Evolutionary conservation across 495 filamentous ascomycete genomes (phyloP).

Genomic region (Cryomyces antarcticus): DNA sequence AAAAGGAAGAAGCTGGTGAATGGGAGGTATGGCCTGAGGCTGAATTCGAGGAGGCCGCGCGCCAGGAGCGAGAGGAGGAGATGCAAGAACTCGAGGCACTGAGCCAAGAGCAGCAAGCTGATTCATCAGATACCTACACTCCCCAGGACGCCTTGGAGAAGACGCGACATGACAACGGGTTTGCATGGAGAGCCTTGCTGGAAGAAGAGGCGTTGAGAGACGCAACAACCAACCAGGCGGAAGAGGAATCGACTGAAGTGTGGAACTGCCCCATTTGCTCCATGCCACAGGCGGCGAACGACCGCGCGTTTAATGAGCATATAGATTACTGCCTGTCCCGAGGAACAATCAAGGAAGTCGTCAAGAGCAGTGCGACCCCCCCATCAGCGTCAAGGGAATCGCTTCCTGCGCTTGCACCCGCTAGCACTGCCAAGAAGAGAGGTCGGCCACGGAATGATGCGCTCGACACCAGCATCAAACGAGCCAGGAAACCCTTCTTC

Average conservation of each 20-base stretch:
- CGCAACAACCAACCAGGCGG: conserved; percentile 1
- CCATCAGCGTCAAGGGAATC: not conserved
- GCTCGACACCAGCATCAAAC: not conserved
- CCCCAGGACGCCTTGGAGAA: not conserved
- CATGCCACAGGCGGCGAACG: conserved; percentile 50
- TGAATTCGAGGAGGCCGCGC: conserved; percentile 43
- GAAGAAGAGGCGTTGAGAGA: conserved; percentile 2
- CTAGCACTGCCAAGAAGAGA: conserved; percentile 1
- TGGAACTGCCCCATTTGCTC: conserved; percentile 84
- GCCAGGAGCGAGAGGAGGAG: conserved; percentile 44
- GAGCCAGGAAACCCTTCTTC: too few species aligned
- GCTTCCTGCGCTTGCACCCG: not conserved
- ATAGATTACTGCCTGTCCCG: conserved; percentile 83
- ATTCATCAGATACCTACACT: not conserved
- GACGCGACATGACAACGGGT: conserved; percentile 16
- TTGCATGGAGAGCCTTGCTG: conserved; percentile 24
- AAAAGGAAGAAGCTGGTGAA: conserved; percentile 18
- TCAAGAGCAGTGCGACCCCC: conserved; percentile 24
- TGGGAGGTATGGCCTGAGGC: conserved; percentile 53
- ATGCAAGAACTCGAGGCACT: conserved; percentile 40
- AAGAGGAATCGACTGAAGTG: conserved; percentile 21
- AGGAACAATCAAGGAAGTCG: conserved; percentile 65
- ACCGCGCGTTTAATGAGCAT: conserved; percentile 73
- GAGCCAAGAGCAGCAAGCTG: conserved; percentile 33
- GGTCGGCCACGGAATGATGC: conserved; percentile 1